Base-by-base conservation (phyloP, 352 stramenopile genomes). In the Aphanomyces euteiches region DNA sequence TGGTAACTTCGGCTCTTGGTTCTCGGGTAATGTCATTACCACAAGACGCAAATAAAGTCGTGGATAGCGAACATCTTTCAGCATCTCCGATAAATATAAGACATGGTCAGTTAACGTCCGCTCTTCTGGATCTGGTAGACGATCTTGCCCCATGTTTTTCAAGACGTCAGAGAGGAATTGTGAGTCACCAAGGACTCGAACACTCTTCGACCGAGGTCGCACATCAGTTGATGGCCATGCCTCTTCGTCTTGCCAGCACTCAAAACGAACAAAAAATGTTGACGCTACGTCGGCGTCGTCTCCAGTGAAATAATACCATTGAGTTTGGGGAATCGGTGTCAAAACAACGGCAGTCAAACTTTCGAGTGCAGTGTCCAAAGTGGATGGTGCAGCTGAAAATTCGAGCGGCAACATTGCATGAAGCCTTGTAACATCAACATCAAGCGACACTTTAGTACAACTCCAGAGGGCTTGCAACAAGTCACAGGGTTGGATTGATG, bases 391-490 rank as follows among this genome's bases (percentile, higher is more conserved):
- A 15, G 8, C 15, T 5, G 17, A 7, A 4, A 19, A 4, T 47
- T 69, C 73, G 6, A 82, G 78, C 70, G 92, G 83, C 67, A 93
- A 82, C 81, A 94, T 93, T 13, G 82, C 81, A 75, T 93, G 90
- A 36, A 96, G 69, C n/a, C 93, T 59, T 47, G 88, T 94, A 40
- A 96, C 92, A 65, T 96, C 88, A 47, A 96, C 67, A 76, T 96
- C 88, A 47, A 95, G 73, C 10, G 88, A 85, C 7, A 96, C 77
- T 75, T 94, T 84, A 36, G 93, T 77, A 67, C 88, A 96, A 61
- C 85, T 95, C 34, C 85, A 93, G 13, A 96, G 74, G 8, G 88
- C 88, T 70, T 95, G 88, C 19, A 94, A 79, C 72, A 96, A 77
- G 76, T 96, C 88, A 47, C 82, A 93, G 57, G 91, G 87, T 58